A percentile compares a stretch with the other conserved stretches of the same genome.
Conservation (phyloP, 805 yeast genomes). For the Kodamaea kakaduensis region DNA sequence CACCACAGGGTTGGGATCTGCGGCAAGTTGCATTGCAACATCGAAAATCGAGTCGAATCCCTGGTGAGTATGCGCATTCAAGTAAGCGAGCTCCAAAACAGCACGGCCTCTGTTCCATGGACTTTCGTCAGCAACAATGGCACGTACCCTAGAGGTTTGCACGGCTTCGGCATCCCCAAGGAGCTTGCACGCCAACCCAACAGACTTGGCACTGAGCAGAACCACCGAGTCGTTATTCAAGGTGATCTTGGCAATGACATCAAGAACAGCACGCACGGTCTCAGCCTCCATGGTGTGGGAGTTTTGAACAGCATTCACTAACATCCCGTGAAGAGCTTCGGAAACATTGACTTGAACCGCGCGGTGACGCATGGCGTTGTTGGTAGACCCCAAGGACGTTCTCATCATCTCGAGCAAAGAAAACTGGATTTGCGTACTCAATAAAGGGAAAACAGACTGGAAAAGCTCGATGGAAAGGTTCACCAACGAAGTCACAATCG, state of each 20-base stretch:
- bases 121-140: conserved; percentile 59
- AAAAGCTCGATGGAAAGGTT: conserved; percentile 79
- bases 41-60: conserved; percentile 45
- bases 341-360: conserved; percentile 62
- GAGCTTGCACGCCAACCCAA: conserved; percentile 45
- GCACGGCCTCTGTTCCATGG: conserved; percentile 55
- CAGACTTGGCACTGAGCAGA: conserved; percentile 49
- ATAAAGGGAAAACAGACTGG: conserved; percentile 61
- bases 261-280: conserved; percentile 41
- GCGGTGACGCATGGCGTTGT: conserved; percentile 29
- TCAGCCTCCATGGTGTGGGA: conserved; percentile 20
- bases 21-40: conserved; percentile 54
- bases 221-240: conserved; percentile 39
- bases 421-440: conserved; percentile 76
- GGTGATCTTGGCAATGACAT: conserved; percentile 45
- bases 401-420: conserved; percentile 82
- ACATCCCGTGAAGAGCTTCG: conserved; percentile 57
- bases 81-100: conserved; percentile 27
- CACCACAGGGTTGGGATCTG: conserved; percentile 84
- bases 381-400: conserved; percentile 40
- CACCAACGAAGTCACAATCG: conserved; percentile 44
- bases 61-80: conserved; percentile 23
- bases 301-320: conserved; percentile 21
- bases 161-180: conserved; percentile 24
- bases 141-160: conserved; percentile 41